Evolutionary conservation across 306 rosid species (phyloP).

Genomic region (Neltuma alba): DNA sequence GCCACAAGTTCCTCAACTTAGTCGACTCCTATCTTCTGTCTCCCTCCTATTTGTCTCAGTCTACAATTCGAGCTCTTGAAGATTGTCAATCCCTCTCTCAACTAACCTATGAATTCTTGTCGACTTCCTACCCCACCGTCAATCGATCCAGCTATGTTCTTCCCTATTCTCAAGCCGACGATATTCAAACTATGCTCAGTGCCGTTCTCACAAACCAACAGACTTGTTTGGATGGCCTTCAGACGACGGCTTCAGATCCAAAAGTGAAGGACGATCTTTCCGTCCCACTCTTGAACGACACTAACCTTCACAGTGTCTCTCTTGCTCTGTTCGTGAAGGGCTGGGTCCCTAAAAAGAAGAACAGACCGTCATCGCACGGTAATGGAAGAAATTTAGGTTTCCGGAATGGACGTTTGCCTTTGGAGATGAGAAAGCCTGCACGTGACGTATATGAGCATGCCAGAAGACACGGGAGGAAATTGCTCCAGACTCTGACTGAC

Average conservation of each 20-base stretch:
- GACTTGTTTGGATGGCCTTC: conserved; percentile 68
- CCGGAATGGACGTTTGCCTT: conserved; percentile 49
- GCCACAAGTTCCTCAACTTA: conserved; percentile 47
- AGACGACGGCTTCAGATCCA: conserved; percentile 54
- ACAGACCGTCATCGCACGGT: conserved; percentile 18
- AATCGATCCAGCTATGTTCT: conserved; percentile 33
- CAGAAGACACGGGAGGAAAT: conserved; percentile 57
- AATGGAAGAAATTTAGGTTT: conserved; percentile 18
- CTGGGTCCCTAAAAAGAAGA: conserved; percentile 61
- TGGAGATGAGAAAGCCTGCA: conserved; percentile 51
- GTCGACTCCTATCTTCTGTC: conserved; percentile 46
- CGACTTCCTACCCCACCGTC: conserved; percentile 42
- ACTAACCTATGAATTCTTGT: conserved; percentile 55
- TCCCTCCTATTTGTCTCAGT: conserved; percentile 41
- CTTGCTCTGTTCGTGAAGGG: conserved; percentile 59
- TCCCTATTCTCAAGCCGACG: conserved; percentile 51
- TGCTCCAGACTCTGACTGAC: conserved; percentile 39
- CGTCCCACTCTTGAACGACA: conserved; percentile 46
- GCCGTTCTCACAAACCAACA: conserved; percentile 72
- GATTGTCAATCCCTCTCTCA: conserved; percentile 67
- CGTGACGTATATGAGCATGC: conserved; percentile 53
- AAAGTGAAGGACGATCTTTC: conserved; percentile 50
- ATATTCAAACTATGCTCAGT: conserved; percentile 60
- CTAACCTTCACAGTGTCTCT: conserved; percentile 64
- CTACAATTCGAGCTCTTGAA: conserved; percentile 60